Evolutionary conservation across 177 flowering plant genomes (phyloP), one percentile per base, ranked within the genome.

Genomic region (Vitis hybrid): DNA sequence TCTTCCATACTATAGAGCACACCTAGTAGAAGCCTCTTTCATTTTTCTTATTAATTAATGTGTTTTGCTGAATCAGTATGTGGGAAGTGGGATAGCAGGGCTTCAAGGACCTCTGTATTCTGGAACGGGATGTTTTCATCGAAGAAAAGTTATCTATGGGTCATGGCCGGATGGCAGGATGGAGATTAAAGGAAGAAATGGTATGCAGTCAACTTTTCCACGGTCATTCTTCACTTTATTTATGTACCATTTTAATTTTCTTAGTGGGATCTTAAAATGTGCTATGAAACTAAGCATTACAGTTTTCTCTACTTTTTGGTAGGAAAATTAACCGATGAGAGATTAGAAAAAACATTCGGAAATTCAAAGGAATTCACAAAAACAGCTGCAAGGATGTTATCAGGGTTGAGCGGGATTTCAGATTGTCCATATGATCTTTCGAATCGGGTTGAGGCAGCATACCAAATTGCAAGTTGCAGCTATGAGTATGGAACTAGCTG

Each of bases 41-140:
- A 26, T 26, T 26, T 26, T 26, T 26, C 2, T 26, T 2, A 26
- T 26, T 26, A 26, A 26, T 51, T 57, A 2, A 31, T 69, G 9
- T 55, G 1, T 50, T 51, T 56, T 62, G 11, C 60, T 55, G 31
- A 5, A 8, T 29, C 64, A 84, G 86, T 67, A 49, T 58, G 0
- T 71, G 1, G 72, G 21, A 1, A 72, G 51, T 1, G 91, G 94
- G 53, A 18, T 81, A 0, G 70, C 39, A 1, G 90, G 90, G 68
- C 72, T 85, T 45, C 88, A 86, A 80, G 94, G 94, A 50, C 77
- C 84, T 0, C 4, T 75, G 12, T 88, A 90, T 51, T 53, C 12
- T 7, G 94, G 94, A 53, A 84, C 89, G 1, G 87, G 87, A 16
- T 85, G 89, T 65, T 79, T 90, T 55, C 92, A 88, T 56, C 71